Percentiles rank a stretch among this genome's conserved stretches.
Evolutionary conservation across 2,329 filamentous ascomycete species (phyloP).

Genomic region (Colletotrichum gloeosporioides): DNA sequence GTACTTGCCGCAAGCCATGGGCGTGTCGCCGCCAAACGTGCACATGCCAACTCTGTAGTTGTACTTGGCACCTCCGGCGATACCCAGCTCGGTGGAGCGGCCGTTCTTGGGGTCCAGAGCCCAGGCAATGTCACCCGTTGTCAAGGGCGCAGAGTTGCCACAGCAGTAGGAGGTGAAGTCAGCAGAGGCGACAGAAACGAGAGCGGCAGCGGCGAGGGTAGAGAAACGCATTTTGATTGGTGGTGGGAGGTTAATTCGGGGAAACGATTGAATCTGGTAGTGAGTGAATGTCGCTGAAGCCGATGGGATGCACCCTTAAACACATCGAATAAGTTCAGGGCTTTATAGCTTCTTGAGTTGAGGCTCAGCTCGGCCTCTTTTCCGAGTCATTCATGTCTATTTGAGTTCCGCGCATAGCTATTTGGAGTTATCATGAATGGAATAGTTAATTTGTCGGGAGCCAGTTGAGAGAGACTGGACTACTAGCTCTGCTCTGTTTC

Average conservation of each 20-base stretch:
- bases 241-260: not conserved
- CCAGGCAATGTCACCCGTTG: not conserved
- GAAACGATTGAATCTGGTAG: not conserved
- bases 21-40: not conserved
- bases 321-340: not conserved
- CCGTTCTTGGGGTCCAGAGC: not conserved
- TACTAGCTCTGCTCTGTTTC: not conserved
- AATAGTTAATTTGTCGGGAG: not conserved
- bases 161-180: not conserved
- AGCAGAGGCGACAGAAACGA: not conserved
- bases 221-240: not conserved
- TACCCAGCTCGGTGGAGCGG: not conserved
- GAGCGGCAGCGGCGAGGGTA: not conserved
- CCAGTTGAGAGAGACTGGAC: not conserved
- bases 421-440: not conserved
- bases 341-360: not conserved
- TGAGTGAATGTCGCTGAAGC: not conserved
- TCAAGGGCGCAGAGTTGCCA: not conserved
- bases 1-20: not conserved
- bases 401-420: not conserved
- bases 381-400: not conserved
- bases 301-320: too few species aligned
- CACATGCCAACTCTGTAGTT: not conserved
- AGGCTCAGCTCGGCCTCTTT: not conserved
- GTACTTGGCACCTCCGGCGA: not conserved